Evolutionary conservation across 345 rosid species (phyloP), one percentile per base, ranked within the genome.

Genomic region (Crucihimalaya himalaica): DNA sequence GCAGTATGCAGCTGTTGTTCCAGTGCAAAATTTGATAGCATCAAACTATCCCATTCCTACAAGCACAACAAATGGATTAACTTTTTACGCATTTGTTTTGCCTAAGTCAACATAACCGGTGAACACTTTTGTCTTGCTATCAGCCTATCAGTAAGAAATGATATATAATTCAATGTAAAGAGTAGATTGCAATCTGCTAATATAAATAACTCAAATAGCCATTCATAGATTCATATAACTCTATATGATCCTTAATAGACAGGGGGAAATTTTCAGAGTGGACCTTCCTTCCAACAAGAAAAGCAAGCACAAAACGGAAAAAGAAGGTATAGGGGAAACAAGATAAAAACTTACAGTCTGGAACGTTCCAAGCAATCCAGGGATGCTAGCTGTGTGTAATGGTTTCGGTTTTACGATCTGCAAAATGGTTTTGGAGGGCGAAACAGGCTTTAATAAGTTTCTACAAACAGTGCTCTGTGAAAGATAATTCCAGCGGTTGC

Each of bases 21-120:
- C 85, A 95, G 73, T 25, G 99, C 86, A 82, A 90, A 95, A 84
- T 92, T 92, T 45, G 99, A 86, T 46, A 95, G 83, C 88, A 90
- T 92, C 75, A 95, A 82, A 71, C 91, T 84, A 82, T 95, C 99
- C 99, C 99, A 95, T 83, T 95, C 99, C 99, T 95, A 78, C 35
- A 80, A 76, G 51, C 46, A 63, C 28, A 56, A 25, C 35, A 57
- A 66, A 68, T 43, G 3, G 40, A 16, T 9, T 37, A 74, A 67
- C 45, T 34, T 78, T 32, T 69, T 42, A 57, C 45, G 63, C 63
- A 65, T 37, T 39, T 31, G 13, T 42, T 35, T 75, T 35, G 8
- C 58, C 34, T 39, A 34, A 23, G 11, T 32, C 5, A 62, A 16
- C 37, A 58, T 6, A 63, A 65, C 23, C 23, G 9, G 10, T 19